Conservation (phyloP, 345 rosid genomes). For the Moricandia moricandioides region DNA sequence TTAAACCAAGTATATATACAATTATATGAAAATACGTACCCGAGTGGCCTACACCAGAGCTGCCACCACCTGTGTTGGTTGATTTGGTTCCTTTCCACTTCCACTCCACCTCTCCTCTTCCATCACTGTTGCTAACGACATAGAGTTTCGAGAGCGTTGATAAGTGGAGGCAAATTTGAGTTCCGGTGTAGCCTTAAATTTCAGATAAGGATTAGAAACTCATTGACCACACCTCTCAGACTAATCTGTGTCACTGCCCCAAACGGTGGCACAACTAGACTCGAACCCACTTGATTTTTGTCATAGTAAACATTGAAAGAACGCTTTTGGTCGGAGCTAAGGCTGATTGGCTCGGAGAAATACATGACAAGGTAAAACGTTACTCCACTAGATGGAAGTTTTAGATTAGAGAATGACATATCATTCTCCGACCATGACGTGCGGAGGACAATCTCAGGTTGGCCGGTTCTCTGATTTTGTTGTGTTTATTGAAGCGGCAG, state of each 20-base stretch:
- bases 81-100: neutral
- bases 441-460: slow-evolving; percentile 21
- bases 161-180: slow-evolving; percentile 21
- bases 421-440: neutral
- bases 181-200: slow-evolving; percentile 22
- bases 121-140: slow-evolving; percentile 13
- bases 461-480: slow-evolving; percentile 5
- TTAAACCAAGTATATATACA: no score
- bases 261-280: neutral
- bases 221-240: neutral
- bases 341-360: slow-evolving; percentile 21
- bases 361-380: slow-evolving; percentile 15
- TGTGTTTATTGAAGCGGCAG: slow-evolving; percentile 5
- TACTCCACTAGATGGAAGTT: neutral
- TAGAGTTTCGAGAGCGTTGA: slow-evolving; percentile 24
- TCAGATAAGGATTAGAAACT: neutral
- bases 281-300: neutral
- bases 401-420: neutral
- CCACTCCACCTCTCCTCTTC: neutral
- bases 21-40: neutral
- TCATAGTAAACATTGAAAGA: slow-evolving; percentile 10
- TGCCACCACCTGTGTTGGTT: neutral
- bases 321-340: slow-evolving; percentile 15
- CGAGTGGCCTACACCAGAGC: neutral
- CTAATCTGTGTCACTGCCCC: neutral